Percentiles rank a stretch among this genome's conserved stretches.
Evolutionary conservation across 1,139 yeast species (phyloP).

Genomic region (Geotrichum bryndzae): DNA sequence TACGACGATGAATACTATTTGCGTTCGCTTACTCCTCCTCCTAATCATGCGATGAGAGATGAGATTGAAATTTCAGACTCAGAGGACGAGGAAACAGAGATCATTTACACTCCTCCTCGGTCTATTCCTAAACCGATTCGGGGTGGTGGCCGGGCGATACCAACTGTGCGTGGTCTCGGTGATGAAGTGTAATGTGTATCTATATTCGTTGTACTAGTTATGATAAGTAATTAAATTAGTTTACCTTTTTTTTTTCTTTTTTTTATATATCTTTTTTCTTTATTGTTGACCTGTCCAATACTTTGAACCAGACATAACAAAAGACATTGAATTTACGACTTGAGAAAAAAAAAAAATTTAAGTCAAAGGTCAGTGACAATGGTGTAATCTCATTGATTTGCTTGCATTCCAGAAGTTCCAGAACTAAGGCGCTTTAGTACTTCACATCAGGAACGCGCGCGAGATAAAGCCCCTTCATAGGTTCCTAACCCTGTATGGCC

Average conservation of each 20-base stretch:
- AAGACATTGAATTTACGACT: background rate
- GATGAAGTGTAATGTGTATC: background rate
- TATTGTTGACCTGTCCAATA: background rate
- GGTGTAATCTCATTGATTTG: background rate
- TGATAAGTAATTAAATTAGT: background rate
- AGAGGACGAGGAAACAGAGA: conserved; percentile 5
- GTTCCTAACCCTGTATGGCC: background rate
- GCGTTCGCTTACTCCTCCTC: background rate
- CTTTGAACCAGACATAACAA: background rate
- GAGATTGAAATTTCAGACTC: background rate
- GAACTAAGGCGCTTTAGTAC: background rate
- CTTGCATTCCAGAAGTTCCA: background rate
- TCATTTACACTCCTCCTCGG: conserved; percentile 8
- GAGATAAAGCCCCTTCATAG: background rate
- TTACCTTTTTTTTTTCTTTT: too few species aligned
- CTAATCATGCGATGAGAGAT: background rate
- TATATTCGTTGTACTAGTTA: background rate
- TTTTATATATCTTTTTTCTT: too few species aligned
- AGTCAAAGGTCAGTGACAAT: background rate
- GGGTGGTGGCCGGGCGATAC: conserved; percentile 9
- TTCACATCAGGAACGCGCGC: background rate
- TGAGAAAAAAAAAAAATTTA: too few species aligned
- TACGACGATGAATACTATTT: background rate
- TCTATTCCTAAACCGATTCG: conserved; percentile 13
- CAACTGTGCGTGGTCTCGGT: conserved; percentile 6